Evolutionary conservation across 257 asterid genomes (phyloP).

Genomic region (Marsdenia floribunda): DNA sequence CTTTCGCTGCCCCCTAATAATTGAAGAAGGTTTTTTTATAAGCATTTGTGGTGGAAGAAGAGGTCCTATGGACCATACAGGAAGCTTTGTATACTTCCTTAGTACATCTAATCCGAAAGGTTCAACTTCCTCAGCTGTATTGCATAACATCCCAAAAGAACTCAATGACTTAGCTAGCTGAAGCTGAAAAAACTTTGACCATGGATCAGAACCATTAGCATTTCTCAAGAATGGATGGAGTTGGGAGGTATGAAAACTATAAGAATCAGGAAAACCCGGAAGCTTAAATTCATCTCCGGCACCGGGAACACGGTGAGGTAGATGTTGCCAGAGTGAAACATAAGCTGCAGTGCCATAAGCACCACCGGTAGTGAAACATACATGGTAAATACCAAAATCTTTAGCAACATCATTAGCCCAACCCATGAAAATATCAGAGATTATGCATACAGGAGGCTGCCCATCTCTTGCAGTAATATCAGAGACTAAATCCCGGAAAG

Average conservation of each 20-base stretch:
- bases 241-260: slow-evolving; percentile 40
- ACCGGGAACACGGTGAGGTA: slow-evolving; percentile 51
- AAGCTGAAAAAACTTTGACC: slow-evolving; percentile 72
- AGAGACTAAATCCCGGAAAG: slow-evolving; percentile 34
- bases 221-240: slow-evolving; percentile 49
- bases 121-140: slow-evolving; percentile 68
- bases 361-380: slow-evolving; percentile 71
- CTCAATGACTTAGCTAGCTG: slow-evolving; percentile 32
- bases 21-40: slow-evolving; percentile 1
- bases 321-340: slow-evolving; percentile 60
- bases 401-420: slow-evolving; percentile 70
- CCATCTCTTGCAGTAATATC: slow-evolving; percentile 33
- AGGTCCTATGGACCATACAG: slow-evolving; percentile 85
- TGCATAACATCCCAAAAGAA: slow-evolving; percentile 59
- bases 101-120: slow-evolving; percentile 49
- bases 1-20: slow-evolving; percentile 17
- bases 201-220: slow-evolving; percentile 69
- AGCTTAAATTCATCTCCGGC: slow-evolving; percentile 32
- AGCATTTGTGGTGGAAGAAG: slow-evolving; percentile 59
- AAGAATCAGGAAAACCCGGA: slow-evolving; percentile 62
- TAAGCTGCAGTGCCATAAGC: slow-evolving; percentile 86
- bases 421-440: slow-evolving; percentile 69
- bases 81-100: slow-evolving; percentile 36
- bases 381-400: slow-evolving; percentile 37
- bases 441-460: slow-evolving; percentile 64